These are phyloP conservation scores for Symmetrospora coprosmae DNA, from an alignment of 768 basidiomycete genomes.

Conservation along the genomic window DNA sequence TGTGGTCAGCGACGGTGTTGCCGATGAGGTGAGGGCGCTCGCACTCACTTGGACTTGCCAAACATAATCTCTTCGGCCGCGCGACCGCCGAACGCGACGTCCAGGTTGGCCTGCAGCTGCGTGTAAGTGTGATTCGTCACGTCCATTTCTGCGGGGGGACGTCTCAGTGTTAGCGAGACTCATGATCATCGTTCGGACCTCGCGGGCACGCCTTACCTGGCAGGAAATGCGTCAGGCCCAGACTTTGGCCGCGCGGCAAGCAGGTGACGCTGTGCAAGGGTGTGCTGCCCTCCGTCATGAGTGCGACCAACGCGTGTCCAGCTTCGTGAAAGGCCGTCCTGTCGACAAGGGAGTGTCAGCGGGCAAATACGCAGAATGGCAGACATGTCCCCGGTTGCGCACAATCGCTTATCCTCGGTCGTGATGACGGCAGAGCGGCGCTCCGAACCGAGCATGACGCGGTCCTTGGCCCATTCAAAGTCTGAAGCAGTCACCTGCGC, in stretches of 20 bases:
- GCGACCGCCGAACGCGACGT: slow-evolving; percentile 85
- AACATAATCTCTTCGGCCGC: slow-evolving; percentile 62
- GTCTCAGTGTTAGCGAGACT: not conserved
- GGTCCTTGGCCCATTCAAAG: slow-evolving; percentile 94
- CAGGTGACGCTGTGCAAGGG: slow-evolving; percentile 97
- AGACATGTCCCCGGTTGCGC: not conserved
- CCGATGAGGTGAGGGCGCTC: not conserved
- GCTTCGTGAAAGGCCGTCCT: slow-evolving; percentile 89
- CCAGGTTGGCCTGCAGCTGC: slow-evolving; percentile 67
- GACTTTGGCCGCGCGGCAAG: slow-evolving; percentile 83
- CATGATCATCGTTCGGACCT: not conserved
- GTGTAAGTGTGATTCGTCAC: slow-evolving; percentile 60
- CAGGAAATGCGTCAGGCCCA: slow-evolving; percentile 49
- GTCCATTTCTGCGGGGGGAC: slow-evolving; percentile 38
- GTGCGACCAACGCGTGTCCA: slow-evolving; percentile 47
- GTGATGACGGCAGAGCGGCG: slow-evolving; percentile 78
- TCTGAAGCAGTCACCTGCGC: slow-evolving; percentile 59
- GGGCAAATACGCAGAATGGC: not conserved
- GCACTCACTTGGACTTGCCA: slow-evolving; percentile 27
- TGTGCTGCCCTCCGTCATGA: slow-evolving; percentile 89
- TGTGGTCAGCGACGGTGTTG: slow-evolving; percentile 35
- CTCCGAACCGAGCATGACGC: slow-evolving; percentile 83
- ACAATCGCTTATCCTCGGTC: slow-evolving; percentile 47
- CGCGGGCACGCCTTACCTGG: slow-evolving; percentile 38
- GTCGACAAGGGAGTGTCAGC: not conserved